A percentile compares a stretch with the other conserved stretches of the same genome.
phyloP scores from a whole-genome alignment of 192 early-diverging fungal species.

The Oehlia diaphana region DNA sequence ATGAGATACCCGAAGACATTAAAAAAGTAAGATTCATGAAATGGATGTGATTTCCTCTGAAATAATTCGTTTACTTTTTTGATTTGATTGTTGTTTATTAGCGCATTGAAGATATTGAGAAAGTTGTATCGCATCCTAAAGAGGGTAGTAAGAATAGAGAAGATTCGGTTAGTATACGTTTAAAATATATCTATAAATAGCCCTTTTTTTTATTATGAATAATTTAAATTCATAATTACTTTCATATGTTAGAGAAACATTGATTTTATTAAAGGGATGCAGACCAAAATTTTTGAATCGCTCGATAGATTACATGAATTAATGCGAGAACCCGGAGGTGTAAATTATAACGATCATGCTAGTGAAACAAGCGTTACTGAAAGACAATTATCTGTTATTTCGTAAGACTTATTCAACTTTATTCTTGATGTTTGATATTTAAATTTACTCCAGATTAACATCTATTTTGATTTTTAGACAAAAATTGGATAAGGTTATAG shows the following conservation, averaged over 20 bases:
- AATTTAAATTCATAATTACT: neutral
- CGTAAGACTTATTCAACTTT: neutral
- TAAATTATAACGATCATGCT: neutral
- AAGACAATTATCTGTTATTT: neutral
- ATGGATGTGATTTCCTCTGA: neutral
- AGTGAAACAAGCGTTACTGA: neutral
- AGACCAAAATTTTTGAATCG: constrained; percentile 15
- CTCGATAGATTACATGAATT: constrained; percentile 11
- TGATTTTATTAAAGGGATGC: constrained; percentile 25
- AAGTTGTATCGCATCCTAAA: neutral
- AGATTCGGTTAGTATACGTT: neutral
- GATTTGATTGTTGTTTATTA: neutral
- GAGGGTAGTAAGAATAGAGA: constrained; percentile 4
- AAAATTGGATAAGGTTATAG: constrained; percentile 8
- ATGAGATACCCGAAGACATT: constrained; percentile 19
- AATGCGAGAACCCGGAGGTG: neutral
- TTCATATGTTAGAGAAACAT: constrained; percentile 12
- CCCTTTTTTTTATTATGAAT: too few species aligned
- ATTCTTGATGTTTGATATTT: constrained; percentile 6
- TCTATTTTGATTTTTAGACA: neutral
- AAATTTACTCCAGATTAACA: neutral
- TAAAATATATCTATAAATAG: too few species aligned
- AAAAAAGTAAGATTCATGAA: constrained; percentile 7
- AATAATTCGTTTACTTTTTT: neutral
- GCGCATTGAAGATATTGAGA: constrained; percentile 21